phyloP scores from a whole-genome alignment of 805 yeast species.

The Tetrapisispora iriomotensis region DNA sequence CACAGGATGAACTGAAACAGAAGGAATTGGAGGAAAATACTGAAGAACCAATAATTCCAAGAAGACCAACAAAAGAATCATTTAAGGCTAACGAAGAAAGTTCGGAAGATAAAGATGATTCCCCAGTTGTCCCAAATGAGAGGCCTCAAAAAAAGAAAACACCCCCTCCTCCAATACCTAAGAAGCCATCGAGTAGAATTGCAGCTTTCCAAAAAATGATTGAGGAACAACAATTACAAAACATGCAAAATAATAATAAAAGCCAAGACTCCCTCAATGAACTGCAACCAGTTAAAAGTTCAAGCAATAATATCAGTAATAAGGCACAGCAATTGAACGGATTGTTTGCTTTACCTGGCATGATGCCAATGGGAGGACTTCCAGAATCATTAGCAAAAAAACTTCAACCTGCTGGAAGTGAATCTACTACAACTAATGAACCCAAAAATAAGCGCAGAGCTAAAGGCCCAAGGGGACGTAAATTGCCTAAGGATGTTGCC shows the following conservation, averaged over 20 bases:
- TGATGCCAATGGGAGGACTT: slow-evolving; percentile 29
- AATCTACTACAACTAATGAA: background rate
- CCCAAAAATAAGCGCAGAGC: slow-evolving; percentile 37
- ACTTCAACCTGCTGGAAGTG: slow-evolving; percentile 5
- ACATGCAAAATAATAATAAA: slow-evolving; percentile 41
- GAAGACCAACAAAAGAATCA: slow-evolving; percentile 6
- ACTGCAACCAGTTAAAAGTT: background rate
- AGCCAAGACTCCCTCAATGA: background rate
- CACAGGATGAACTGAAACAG: background rate
- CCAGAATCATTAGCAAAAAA: slow-evolving; percentile 18
- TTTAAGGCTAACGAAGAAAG: background rate
- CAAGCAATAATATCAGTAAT: background rate
- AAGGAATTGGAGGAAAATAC: background rate
- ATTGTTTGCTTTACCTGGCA: slow-evolving; percentile 48
- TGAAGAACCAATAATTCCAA: slow-evolving; percentile 6
- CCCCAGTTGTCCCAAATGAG: background rate
- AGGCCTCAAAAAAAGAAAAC: background rate
- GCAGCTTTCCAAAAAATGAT: slow-evolving; percentile 78
- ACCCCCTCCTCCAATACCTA: slow-evolving; percentile 61
- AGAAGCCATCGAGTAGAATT: slow-evolving; percentile 66
- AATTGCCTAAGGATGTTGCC: slow-evolving; percentile 47
- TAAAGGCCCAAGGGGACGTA: slow-evolving; percentile 67
- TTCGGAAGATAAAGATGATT: background rate
- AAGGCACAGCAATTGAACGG: slow-evolving; percentile 38
- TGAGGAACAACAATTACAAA: slow-evolving; percentile 39